Conservation (phyloP, 257 asterid species). For the Leptodermis oblonga region DNA sequence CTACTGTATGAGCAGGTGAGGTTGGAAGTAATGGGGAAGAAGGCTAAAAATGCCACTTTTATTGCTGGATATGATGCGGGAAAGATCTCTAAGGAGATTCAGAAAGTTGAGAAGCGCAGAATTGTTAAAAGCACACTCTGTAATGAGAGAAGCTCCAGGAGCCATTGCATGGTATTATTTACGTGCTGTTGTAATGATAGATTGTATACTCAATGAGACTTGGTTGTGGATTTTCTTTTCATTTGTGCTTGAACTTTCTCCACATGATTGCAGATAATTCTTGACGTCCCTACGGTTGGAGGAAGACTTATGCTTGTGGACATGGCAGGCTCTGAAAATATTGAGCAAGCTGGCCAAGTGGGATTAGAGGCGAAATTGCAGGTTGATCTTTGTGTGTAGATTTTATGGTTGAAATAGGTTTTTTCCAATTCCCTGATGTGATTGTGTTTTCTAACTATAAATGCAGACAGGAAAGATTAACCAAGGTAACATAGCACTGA, state of each 20-base stretch:
- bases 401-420: background rate
- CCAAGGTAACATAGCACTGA: slow-evolving; percentile 85
- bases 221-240: background rate
- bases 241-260: background rate
- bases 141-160: slow-evolving; percentile 89
- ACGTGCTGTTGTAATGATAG: background rate
- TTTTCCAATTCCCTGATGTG: background rate
- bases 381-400: slow-evolving; percentile 29
- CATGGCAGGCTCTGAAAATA: slow-evolving; percentile 99
- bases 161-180: slow-evolving; percentile 85
- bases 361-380: slow-evolving; percentile 95
- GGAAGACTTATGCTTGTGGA: slow-evolving; percentile 95
- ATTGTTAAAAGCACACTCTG: slow-evolving; percentile 84
- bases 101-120: slow-evolving; percentile 91
- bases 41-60: slow-evolving; percentile 78
- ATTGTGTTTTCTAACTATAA: slow-evolving; percentile 11
- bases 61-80: slow-evolving; percentile 93
- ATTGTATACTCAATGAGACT: background rate
- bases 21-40: slow-evolving; percentile 92
- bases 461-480: slow-evolving; percentile 89
- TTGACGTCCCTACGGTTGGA: slow-evolving; percentile 96
- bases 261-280: slow-evolving; percentile 48
- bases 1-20: slow-evolving; percentile 46
- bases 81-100: slow-evolving; percentile 84
- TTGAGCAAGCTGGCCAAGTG: slow-evolving; percentile 92